phyloP scores from a whole-genome alignment of 148 eudicot species.

The Suaeda aralocaspica region DNA sequence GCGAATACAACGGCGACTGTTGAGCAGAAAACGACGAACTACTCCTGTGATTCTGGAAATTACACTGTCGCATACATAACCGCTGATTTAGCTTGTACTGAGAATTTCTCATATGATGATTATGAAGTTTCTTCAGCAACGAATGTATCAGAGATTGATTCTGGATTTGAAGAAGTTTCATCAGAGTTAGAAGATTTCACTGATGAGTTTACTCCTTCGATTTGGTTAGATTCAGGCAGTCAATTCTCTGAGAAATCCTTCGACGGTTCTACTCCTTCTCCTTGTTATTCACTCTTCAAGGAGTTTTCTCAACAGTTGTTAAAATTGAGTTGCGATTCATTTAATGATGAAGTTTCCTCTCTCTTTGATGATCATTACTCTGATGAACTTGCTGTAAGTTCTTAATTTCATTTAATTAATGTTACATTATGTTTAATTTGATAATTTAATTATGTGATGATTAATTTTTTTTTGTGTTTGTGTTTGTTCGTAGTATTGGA shows the following conservation, averaged over 20 bases:
- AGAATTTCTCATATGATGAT: conserved; percentile 44
- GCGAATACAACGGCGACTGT: conserved; percentile 29
- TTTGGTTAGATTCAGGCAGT: conserved; percentile 74
- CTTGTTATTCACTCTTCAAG: conserved; percentile 54
- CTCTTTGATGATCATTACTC: conserved; percentile 24
- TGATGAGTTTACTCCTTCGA: conserved; percentile 68
- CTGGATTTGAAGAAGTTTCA: neutral
- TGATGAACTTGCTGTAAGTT: conserved; percentile 43
- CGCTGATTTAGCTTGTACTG: conserved; percentile 54
- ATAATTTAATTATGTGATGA: neutral
- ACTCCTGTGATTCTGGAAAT: conserved; percentile 8
- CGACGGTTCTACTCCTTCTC: conserved; percentile 52
- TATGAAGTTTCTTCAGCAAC: conserved; percentile 24
- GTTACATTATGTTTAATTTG: neutral
- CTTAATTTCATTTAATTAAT: neutral
- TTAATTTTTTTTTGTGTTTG: too few relatives aligned
- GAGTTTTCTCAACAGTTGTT: conserved; percentile 50
- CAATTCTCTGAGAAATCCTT: conserved; percentile 71
- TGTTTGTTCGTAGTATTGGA: conserved; percentile 31
- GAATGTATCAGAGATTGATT: conserved; percentile 26
- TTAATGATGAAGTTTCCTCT: conserved; percentile 10
- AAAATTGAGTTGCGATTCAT: conserved; percentile 25
- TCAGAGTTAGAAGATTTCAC: conserved; percentile 49
- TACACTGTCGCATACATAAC: neutral
- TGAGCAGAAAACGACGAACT: conserved; percentile 25